Conservation (phyloP, 768 basidiomycete species). For the Mycena galericulata region DNA sequence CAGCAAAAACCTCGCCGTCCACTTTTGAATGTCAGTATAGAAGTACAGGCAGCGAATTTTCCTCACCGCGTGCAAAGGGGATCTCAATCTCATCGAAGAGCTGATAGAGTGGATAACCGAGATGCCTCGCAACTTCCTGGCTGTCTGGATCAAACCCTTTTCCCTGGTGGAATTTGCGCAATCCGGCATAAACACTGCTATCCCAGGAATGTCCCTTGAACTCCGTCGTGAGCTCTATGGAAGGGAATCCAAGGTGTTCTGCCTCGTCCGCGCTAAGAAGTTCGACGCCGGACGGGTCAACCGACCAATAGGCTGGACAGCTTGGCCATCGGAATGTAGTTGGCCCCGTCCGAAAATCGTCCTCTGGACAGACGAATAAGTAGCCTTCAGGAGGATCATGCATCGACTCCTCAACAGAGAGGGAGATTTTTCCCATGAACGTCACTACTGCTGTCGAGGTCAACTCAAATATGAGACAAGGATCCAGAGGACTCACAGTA, state of each 20-base stretch:
- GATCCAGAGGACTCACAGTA: background rate
- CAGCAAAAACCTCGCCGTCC: no score
- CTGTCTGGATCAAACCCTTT: slow-evolving; percentile 25
- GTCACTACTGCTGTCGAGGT: no score
- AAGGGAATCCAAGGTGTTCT: background rate
- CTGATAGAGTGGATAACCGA: background rate
- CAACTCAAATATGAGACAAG: background rate
- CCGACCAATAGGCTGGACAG: slow-evolving; percentile 11
- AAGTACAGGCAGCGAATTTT: no score
- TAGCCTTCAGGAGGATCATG: background rate
- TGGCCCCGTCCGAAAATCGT: background rate
- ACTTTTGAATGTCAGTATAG: no score
- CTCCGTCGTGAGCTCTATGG: background rate
- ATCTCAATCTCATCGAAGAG: no score
- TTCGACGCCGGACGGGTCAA: slow-evolving; percentile 6
- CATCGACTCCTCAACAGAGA: no score
- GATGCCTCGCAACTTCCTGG: slow-evolving; percentile 11
- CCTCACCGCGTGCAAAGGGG: no score
- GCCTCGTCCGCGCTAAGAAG: slow-evolving; percentile 8
- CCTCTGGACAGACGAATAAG: slow-evolving; percentile 6
- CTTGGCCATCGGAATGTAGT: slow-evolving; percentile 2
- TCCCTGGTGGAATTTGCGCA: slow-evolving; percentile 5
- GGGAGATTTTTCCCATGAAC: no score
- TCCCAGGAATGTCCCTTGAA: background rate
- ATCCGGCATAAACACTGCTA: background rate